Percentiles rank a stretch among this genome's conserved stretches.
Evolutionary conservation across 352 stramenopile genomes (phyloP).

Genomic region (Achlya hypogyna): DNA sequence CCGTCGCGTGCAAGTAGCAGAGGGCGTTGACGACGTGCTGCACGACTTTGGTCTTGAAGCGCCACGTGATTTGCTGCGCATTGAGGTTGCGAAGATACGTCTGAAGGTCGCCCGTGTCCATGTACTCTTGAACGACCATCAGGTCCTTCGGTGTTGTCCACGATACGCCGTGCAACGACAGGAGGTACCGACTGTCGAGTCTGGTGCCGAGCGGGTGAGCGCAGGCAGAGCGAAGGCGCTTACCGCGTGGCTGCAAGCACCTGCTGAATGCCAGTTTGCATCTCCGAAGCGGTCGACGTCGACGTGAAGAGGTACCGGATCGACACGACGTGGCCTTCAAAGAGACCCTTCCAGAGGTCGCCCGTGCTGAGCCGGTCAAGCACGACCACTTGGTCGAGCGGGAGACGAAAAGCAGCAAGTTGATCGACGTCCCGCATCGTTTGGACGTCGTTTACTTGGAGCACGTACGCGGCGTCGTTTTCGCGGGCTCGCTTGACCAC

Average conservation of each 20-base stretch:
- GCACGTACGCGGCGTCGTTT: neutral
- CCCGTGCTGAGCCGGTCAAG: neutral
- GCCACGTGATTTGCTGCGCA: neutral
- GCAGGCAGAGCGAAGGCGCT: neutral
- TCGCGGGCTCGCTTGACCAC: neutral
- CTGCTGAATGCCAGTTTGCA: neutral
- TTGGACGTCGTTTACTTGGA: neutral
- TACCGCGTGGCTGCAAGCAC: neutral
- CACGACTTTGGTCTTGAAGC: neutral
- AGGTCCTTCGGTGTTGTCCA: slow-evolving; percentile 3
- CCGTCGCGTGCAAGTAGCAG: neutral
- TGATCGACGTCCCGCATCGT: neutral
- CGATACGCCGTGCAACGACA: neutral
- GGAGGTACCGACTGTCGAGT: neutral
- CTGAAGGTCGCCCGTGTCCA: neutral
- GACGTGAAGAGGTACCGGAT: slow-evolving; percentile 1
- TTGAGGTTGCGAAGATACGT: neutral
- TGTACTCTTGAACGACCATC: neutral
- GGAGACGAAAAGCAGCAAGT: neutral
- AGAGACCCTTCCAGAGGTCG: neutral
- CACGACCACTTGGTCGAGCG: neutral
- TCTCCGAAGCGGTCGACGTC: neutral
- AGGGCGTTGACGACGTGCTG: neutral
- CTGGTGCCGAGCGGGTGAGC: neutral
- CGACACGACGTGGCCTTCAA: neutral